Percentiles rank a stretch among this genome's conserved stretches.
Conservation (phyloP, 345 rosid genomes). For the Jatropha curcas region DNA sequence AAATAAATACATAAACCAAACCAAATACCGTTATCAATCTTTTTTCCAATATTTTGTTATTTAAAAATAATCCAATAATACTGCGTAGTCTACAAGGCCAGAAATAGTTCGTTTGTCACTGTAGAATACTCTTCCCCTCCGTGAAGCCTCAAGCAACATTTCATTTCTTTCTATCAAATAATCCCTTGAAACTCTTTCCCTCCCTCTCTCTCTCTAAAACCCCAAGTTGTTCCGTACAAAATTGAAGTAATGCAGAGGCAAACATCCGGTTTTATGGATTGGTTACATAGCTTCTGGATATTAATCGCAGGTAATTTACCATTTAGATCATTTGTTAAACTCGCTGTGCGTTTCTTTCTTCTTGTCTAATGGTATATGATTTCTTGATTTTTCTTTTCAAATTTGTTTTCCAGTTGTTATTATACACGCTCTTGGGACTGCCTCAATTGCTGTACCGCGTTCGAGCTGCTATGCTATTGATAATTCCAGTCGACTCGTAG, state of each 20-base stretch:
- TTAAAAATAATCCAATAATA: no score
- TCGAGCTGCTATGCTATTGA: slow-evolving; percentile 82
- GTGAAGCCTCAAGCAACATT: no score
- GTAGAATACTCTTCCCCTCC: no score
- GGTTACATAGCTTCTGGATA: not conserved
- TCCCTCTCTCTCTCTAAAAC: no score
- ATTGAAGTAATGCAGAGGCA: slow-evolving; percentile 10
- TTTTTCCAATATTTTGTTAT: no score
- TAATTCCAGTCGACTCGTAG: slow-evolving; percentile 85
- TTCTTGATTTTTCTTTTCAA: not conserved
- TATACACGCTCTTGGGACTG: slow-evolving; percentile 35
- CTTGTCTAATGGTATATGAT: not conserved
- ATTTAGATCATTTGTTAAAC: not conserved
- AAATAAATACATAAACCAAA: no score
- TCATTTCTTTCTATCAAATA: no score
- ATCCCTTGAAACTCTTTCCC: no score
- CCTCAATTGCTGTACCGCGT: slow-evolving; percentile 56
- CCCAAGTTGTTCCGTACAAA: no score
- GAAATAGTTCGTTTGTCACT: no score
- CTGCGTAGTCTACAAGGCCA: no score
- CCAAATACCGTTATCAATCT: no score
- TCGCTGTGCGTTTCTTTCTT: not conserved
- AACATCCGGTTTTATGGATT: not conserved
- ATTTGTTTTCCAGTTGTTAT: slow-evolving; percentile 45
- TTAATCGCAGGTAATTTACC: not conserved